These are phyloP conservation scores for Alternaria triticina DNA, from an alignment of 2,329 filamentous ascomycete genomes.

Conservation along the genomic window DNA sequence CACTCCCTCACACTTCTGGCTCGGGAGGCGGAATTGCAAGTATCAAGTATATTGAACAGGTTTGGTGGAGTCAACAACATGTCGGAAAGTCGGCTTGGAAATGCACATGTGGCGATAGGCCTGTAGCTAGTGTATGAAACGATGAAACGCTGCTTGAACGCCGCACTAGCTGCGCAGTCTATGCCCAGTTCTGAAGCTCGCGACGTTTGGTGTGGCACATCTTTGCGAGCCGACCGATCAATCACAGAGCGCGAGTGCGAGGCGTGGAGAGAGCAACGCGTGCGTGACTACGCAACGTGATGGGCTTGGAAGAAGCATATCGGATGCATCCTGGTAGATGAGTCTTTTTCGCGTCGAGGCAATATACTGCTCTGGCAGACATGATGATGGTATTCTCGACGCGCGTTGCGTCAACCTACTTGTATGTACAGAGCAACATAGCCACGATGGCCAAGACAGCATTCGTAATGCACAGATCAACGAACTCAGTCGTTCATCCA, in stretches of 20 bases:
- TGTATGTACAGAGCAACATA: constrained; percentile 17
- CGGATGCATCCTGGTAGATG: constrained; percentile 16
- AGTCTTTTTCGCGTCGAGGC: constrained; percentile 1
- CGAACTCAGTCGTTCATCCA: constrained; percentile 78
- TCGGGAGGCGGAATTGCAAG: neutral
- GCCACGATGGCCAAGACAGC: constrained; percentile 18
- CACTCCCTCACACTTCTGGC: neutral
- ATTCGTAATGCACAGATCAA: constrained; percentile 10
- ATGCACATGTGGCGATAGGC: neutral
- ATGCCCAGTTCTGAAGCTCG: constrained; percentile 2
- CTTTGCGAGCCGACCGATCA: constrained; percentile 23
- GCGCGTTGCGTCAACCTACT: constrained; percentile 26
- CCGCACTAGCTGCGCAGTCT: neutral
- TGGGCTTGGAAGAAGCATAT: constrained; percentile 14
- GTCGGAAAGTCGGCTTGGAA: neutral
- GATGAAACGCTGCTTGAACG: neutral
- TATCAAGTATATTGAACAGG: constrained; percentile 1
- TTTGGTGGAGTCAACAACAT: neutral
- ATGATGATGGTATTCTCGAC: constrained; percentile 24
- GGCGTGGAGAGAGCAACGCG: constrained; percentile 19
- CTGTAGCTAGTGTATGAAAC: neutral
- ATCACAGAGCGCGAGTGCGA: constrained; percentile 18
- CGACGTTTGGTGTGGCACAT: constrained; percentile 23
- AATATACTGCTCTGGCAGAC: constrained; percentile 2
- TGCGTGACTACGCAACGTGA: constrained; percentile 37